Evolutionary conservation across 495 filamentous ascomycete species (phyloP).

Genomic region (Aspergillus hancockii): DNA sequence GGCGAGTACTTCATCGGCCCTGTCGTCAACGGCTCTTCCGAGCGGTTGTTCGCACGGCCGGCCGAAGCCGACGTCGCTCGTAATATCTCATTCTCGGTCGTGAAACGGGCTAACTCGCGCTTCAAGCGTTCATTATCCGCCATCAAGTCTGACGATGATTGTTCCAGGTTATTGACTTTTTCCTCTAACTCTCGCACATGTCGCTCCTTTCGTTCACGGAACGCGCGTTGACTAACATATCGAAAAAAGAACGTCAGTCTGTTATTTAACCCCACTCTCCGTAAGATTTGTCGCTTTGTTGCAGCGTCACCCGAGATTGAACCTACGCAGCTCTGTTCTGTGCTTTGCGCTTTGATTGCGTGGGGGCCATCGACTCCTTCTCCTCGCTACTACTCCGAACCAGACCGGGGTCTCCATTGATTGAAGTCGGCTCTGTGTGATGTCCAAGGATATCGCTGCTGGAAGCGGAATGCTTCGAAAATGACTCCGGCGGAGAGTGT

Average conservation of each 20-base stretch:
- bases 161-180: conserved; percentile 75
- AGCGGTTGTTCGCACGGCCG: conserved; percentile 22
- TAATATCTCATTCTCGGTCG: conserved; percentile 91
- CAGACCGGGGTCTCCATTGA: conserved; percentile 32
- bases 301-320: conserved; percentile 4
- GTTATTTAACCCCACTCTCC: neutral
- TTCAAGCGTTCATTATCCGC: conserved; percentile 84
- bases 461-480: conserved; percentile 40
- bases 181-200: conserved; percentile 91
- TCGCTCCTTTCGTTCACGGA: conserved; percentile 93
- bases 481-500: conserved; percentile 50
- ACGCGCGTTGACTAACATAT: conserved; percentile 78
- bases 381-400: conserved; percentile 59
- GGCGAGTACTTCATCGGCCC: conserved; percentile 76
- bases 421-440: conserved; percentile 24
- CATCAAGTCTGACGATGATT: conserved; percentile 51
- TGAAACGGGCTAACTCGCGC: conserved; percentile 74
- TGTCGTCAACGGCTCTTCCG: conserved; percentile 40
- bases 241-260: neutral
- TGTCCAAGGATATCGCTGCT: conserved; percentile 29
- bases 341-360: conserved; percentile 85
- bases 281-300: neutral
- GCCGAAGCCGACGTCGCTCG: conserved; percentile 64
- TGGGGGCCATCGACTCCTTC: conserved; percentile 71
- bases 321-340: conserved; percentile 96